These are phyloP conservation scores for Lachnellula suecica DNA, from an alignment of 2,329 filamentous ascomycete species.

Conservation along the genomic window DNA sequence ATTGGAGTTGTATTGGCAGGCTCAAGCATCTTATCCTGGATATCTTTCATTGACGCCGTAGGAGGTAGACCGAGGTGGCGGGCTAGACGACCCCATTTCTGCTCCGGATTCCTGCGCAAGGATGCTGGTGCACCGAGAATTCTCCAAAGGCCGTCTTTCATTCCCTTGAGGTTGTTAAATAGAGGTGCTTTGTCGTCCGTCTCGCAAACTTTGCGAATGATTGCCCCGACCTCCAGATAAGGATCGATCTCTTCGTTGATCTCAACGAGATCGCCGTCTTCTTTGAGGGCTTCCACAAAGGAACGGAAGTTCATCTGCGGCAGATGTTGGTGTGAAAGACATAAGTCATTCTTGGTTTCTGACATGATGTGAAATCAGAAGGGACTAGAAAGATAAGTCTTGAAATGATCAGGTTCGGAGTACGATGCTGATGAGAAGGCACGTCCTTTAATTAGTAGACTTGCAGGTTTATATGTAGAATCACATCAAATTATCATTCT, in stretches of 20 bases:
- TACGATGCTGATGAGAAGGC: too few species aligned
- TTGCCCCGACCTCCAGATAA: constrained; percentile 46
- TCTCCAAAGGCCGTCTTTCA: constrained; percentile 44
- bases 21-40: constrained; percentile 41
- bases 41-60: constrained; percentile 36
- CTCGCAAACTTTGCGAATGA: constrained; percentile 46
- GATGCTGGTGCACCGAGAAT: constrained; percentile 46
- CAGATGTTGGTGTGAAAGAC: too few species aligned
- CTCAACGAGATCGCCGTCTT: constrained; percentile 44
- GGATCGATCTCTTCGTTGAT: constrained; percentile 44
- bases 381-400: too few species aligned
- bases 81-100: constrained; percentile 42
- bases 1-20: constrained; percentile 36
- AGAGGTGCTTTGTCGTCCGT: constrained; percentile 46
- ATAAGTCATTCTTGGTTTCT: too few species aligned
- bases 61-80: constrained; percentile 41
- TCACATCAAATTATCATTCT: too few species aligned
- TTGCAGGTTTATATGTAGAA: too few species aligned
- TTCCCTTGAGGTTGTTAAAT: constrained; percentile 51
- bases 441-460: too few species aligned
- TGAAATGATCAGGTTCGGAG: too few species aligned
- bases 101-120: constrained; percentile 32
- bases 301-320: too few species aligned
- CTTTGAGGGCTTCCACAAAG: constrained; percentile 43
- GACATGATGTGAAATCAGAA: too few species aligned